Evolutionary conservation across 345 rosid genomes (phyloP), one percentile per base, ranked within the genome.

Genomic region (Lepidium aucheri): DNA sequence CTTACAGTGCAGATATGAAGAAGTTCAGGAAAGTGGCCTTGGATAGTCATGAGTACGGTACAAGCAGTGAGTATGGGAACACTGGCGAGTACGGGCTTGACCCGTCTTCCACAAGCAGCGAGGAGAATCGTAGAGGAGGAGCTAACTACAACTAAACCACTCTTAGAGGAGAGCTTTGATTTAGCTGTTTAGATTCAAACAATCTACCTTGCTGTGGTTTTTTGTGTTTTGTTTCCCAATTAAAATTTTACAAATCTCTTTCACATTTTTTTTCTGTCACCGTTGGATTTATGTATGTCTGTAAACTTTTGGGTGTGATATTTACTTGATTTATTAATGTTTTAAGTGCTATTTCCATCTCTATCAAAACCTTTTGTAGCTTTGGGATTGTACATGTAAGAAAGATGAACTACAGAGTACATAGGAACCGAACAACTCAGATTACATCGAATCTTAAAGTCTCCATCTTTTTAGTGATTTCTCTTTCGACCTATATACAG

Each of bases 1-100:
- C 87, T 54, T 93, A 87, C 76, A 82, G 77, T 32, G 84, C 86
- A 30, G 97, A 93, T 77, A 65, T 90, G 82, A 79, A 55, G 63
- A 81, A 82, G 63, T 81, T 86, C 84, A 76, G 83, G 81, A 80
- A 83, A 80, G 59, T 80, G 68, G 97, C 96, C 1, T 67, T 89
- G 52, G 94, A 86, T 74, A 87, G 84, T 70, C 80, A 67, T 46
- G 93, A 84, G 65, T 81, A 85, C 10, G 78, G 77, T 1, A 83
- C 66, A 36, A 89, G 88, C 15, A 74, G 81, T 3, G 94, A 84
- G 67, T 79, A 65, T 58, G 82, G 91, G 60, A 86, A 32, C 16
- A 85, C 90, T 13, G 80, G 82, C 8, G 90, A 84, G 43, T 75
- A 73, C 26, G 76, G 83, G 56, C 60, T 47, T 16, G 63, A 80